Conservation (phyloP, 805 yeast species). For the Grigorovia transvaalensis region DNA sequence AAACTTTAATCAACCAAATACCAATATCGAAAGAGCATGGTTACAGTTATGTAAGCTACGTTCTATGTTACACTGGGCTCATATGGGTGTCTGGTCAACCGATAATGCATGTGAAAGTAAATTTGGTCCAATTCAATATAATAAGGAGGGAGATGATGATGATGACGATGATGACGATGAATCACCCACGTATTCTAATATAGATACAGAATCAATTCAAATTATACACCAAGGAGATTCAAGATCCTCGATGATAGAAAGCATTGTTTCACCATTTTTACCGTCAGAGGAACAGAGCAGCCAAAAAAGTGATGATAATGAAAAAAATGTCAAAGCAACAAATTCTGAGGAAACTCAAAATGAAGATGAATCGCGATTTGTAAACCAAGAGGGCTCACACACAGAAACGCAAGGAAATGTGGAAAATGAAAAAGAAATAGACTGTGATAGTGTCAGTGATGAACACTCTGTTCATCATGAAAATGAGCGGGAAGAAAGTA, state of each 20-base stretch:
- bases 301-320: background rate
- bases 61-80: constrained; percentile 71
- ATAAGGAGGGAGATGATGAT: constrained; percentile 3
- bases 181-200: background rate
- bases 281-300: background rate
- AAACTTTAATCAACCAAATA: constrained; percentile 19
- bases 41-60: constrained; percentile 52
- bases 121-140: constrained; percentile 18
- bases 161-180: background rate
- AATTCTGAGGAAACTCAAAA: background rate
- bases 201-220: background rate
- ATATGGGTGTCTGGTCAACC: constrained; percentile 68
- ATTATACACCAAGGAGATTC: background rate
- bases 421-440: background rate
- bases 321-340: background rate
- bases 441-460: background rate
- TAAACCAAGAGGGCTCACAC: background rate
- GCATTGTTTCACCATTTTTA: background rate
- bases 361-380: background rate
- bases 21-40: constrained; percentile 46
- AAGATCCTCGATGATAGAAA: background rate
- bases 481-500: constrained; percentile 1
- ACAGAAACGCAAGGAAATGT: background rate
- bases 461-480: background rate
- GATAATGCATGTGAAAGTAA: constrained; percentile 23